These are phyloP conservation scores for Naematelia aurantialba DNA, from an alignment of 768 basidiomycete genomes.

Conservation along the genomic window DNA sequence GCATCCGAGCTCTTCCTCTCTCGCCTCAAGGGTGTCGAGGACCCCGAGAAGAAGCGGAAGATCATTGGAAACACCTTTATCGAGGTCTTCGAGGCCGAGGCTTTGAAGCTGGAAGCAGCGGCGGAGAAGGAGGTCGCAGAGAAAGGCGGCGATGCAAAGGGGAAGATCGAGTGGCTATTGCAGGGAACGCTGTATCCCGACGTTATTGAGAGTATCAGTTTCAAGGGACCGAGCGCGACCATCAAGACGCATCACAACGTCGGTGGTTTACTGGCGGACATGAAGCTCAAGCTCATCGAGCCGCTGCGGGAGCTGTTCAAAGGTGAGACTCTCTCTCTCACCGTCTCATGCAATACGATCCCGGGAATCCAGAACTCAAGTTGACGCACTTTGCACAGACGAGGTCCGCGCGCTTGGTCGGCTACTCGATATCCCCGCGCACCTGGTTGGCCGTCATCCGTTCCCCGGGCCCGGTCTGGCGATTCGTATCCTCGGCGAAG, in stretches of 20 bases:
- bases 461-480: conserved; percentile 98
- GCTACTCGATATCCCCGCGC: conserved; percentile 82
- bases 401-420: conserved; percentile 92
- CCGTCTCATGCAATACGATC: not conserved
- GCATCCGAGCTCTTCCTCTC: conserved; percentile 89
- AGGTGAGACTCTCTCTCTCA: conserved; percentile 57
- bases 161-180: conserved; percentile 91
- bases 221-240: conserved; percentile 97
- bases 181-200: conserved; percentile 98
- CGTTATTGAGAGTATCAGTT: conserved; percentile 98
- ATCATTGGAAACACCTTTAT: conserved; percentile 99
- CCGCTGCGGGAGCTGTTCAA: conserved; percentile 97
- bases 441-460: conserved; percentile 91
- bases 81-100: conserved; percentile 93
- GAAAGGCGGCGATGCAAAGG: conserved; percentile 67
- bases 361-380: no score
- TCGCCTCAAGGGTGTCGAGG: conserved; percentile 83
- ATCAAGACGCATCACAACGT: conserved; percentile 99
- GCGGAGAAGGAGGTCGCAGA: conserved; percentile 69
- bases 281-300: conserved; percentile 98
- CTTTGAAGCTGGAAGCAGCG: conserved; percentile 74
- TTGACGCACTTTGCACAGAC: no score
- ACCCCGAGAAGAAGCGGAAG: conserved; percentile 94
- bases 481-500: conserved; percentile 93
- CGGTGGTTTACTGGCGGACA: conserved; percentile 89